Base-by-base conservation (phyloP, 1,284 basidiomycete genomes). In the Microbotryum scabiosae region DNA sequence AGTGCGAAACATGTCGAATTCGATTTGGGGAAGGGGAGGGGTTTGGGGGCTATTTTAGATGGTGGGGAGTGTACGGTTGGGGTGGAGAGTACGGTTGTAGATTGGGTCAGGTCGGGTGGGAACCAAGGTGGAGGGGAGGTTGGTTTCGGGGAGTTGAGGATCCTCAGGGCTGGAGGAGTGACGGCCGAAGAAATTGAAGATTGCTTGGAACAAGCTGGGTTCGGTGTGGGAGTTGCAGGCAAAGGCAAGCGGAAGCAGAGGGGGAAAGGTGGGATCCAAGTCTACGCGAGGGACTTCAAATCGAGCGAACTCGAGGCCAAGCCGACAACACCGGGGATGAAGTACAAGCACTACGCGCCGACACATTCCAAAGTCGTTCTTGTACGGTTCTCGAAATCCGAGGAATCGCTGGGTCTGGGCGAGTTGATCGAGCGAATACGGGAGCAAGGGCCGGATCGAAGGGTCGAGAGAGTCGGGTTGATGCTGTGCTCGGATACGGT, bases 301-400 rank as follows among this genome's bases (percentile, higher is more conserved):
- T 86, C 87, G 68, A 78, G 81, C 51, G 75, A 74, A 23, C 77
- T 87, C 62, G 86, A 88, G 72, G 30, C 57, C 25, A 78, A 79
- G 52, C 82, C 85, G 1, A 93, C 90, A 1, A 98, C 96, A 0
- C 96, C 96, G 0, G 96, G 96, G n/a, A 97, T 97, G 93, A 99
- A 99, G 77, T 99, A 99, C 75, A 82, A 88, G 56, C 96, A 99
- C 77, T 99, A 99, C 74, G 88, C 92, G 28, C 94, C 94, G 1
- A 79, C 84, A 1, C 84, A 90, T 14, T 89, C 90, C 3, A 87
- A 93, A 23, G 83, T 82, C 28, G 79, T 96, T 8, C 76, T 94
- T 30, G 78, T 82, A 60, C 84, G 47, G 25, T 51, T 54, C 16
- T 51, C 56, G 30, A 41, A 10, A 26, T 21, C 47, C 2, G 10